A percentile compares a stretch with the other conserved stretches of the same genome.
Conservation (phyloP, 1,139 yeast genomes). For the Debaryomyces sp. region DNA sequence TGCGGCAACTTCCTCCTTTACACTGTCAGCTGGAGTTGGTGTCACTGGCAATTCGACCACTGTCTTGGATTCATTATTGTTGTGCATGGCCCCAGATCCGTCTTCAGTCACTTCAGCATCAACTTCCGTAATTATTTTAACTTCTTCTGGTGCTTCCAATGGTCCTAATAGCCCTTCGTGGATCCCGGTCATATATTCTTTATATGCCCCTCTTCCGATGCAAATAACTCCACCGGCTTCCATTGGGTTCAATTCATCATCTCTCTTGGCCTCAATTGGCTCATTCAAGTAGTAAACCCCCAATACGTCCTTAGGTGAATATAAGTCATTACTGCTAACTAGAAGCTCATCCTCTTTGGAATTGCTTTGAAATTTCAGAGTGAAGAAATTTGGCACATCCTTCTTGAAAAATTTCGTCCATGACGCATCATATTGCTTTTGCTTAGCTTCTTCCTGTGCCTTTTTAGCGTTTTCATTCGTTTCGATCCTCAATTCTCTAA, state of each 20-base stretch:
- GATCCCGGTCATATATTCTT: conserved; percentile 86
- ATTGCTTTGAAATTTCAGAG: conserved; percentile 12
- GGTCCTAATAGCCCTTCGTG: conserved; percentile 98
- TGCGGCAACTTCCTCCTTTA: too few species aligned
- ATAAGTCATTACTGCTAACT: conserved; percentile 38
- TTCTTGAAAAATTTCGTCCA: conserved; percentile 20
- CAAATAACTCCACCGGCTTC: conserved; percentile 86
- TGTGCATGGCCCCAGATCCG: conserved; percentile 5
- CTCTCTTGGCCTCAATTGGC: conserved; percentile 40
- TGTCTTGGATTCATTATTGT: not conserved
- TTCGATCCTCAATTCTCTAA: conserved; percentile 66
- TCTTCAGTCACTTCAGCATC: conserved; percentile 12
- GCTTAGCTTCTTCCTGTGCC: conserved; percentile 12
- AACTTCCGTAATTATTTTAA: conserved; percentile 21
- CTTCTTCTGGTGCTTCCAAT: conserved; percentile 62
- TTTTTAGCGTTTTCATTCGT: conserved; percentile 16
- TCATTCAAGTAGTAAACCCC: conserved; percentile 54
- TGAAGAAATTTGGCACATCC: conserved; percentile 12
- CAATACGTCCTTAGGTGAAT: conserved; percentile 55
- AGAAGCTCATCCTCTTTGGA: conserved; percentile 23
- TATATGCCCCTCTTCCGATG: conserved; percentile 93
- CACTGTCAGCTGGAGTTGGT: not conserved
- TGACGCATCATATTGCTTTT: conserved; percentile 22
- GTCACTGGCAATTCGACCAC: not conserved
- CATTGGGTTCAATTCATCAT: conserved; percentile 47